Evolutionary conservation across 2,329 filamentous ascomycete species (phyloP), one percentile per base, ranked within the genome.

Genomic region (Neurospora sp.): DNA sequence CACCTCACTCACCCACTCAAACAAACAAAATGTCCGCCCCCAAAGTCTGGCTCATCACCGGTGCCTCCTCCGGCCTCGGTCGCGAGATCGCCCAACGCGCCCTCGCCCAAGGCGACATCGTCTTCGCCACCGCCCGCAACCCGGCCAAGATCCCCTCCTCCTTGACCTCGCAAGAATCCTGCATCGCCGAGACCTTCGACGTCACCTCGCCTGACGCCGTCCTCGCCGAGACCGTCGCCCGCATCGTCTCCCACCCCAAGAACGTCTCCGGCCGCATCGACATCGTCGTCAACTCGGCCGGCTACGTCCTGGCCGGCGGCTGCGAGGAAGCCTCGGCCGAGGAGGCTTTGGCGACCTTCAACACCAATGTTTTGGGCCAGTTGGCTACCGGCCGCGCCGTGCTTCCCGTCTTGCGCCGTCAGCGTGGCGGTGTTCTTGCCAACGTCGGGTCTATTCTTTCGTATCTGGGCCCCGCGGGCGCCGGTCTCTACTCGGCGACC

Each of bases 201-300:
- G 66, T 71, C 11, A 41, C 66, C 65, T 57, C 68, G 1, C 65
- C 43, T 10, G 57, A 69, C 19, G 40, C 67, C 38, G 37, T 38
- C 15, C 46, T 38, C 15, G 68, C 66, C 11, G 68, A 71, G 46
- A 69, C n/a, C 28, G 46, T 71, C 17, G 66, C 69, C 46, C 68
- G 68, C 12, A 71, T 68, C 37, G 67, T 68, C 23, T 68, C 68
- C 28, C 19, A 65, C 39, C 70, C 70, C 33, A 67, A 62, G 52
- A 62, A 62, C 68, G 40, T 66, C 1, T 8, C 70, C 41, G 71
- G 71, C 67, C 36, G 40, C 36, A 71, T 72, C 66, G 71, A 72
- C 62, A 67, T 72, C 5, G 66, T 72, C 28, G 70, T 72, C 68
- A 72, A 71, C 66, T 70, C 71, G n/a, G 71, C 71, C 37, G 71